Percentiles rank a stretch among this genome's conserved stretches.
Evolutionary conservation across 1,284 basidiomycete genomes (phyloP).

Genomic region (Waitea zeae): DNA sequence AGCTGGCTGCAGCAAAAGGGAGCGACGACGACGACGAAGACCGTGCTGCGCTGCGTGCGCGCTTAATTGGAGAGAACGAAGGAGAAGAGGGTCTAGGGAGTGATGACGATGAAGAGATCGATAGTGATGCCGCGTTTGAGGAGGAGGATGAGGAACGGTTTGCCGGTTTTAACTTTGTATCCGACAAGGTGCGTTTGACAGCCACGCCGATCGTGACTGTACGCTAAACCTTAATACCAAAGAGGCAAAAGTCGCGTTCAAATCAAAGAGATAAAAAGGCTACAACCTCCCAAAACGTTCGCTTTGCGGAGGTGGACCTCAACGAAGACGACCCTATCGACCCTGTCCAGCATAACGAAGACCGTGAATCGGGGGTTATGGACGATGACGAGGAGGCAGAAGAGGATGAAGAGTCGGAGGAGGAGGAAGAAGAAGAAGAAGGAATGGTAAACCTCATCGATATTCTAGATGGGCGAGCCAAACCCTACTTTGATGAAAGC

Average conservation of each 20-base stretch:
- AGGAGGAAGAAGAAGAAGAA: constrained; percentile 34
- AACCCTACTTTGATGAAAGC: constrained; percentile 18
- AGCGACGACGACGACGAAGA: constrained; percentile 16
- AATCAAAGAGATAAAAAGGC: constrained; percentile 7
- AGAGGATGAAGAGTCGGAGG: constrained; percentile 27
- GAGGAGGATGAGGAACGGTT: constrained; percentile 72
- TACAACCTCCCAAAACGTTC: constrained; percentile 14
- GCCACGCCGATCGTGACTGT: not conserved
- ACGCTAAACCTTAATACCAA: not conserved
- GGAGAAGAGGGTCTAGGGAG: constrained; percentile 36
- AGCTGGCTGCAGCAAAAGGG: constrained; percentile 8
- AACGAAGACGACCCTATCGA: constrained; percentile 29
- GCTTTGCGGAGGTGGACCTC: constrained; percentile 42
- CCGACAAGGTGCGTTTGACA: constrained; percentile 1
- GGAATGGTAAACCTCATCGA: constrained; percentile 55
- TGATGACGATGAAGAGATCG: constrained; percentile 66
- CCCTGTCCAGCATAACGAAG: constrained; percentile 16
- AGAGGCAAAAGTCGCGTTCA: constrained; percentile 9
- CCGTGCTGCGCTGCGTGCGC: constrained; percentile 20
- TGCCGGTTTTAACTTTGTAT: constrained; percentile 39
- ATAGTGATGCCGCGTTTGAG: constrained; percentile 66
- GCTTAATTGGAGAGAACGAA: constrained; percentile 38
- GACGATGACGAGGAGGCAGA: constrained; percentile 15
- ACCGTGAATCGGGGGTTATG: constrained; percentile 12
- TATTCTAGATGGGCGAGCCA: constrained; percentile 44